Evolutionary conservation across 192 early-diverging fungal species (phyloP), one percentile per base, ranked within the genome.

Genomic region (Dissophora globulifera): DNA sequence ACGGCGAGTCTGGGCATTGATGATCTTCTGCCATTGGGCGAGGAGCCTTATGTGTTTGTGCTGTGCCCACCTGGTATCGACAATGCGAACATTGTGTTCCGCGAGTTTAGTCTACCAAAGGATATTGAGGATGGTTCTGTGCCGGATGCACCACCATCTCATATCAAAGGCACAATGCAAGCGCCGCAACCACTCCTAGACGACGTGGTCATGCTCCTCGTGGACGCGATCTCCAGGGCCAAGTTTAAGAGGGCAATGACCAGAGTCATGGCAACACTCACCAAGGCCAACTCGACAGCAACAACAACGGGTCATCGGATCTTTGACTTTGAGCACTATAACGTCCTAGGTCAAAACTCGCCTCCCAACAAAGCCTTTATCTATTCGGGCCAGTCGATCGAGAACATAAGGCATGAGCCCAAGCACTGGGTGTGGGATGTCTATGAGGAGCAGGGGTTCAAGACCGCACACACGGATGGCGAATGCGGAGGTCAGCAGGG

Each of bases 331-430:
- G 57, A 69, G 8, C 76, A 69, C 20, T 69, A 64, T 41, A 79
- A 79, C 29, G 67, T 69, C 22, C 66, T 79, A 1, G 76, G 76
- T 13, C 61, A 65, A 19, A 79, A 79, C 35, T 79, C 76, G 12
- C 78, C 68, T 12, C 78, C 78, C 2, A 79, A 79, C 59, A 79
- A 79, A 33, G 78, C 78, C 13, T 79, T 49, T 41, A 70, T 71
- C 26, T 79, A 79, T 45, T 79, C 78, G 3, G 78, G 78, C 33
- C 78, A 79, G 57, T 79, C 78, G 4, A 56, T 71, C 23, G 78
- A 79, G 51, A 61, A 71, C 42, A 62, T 67, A 13, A 67, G 45
- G 3, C 26, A 56, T 15, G 64, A 64, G 15, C 57, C 62, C 1
- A 66, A 71, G 29, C 62, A 79, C 41, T 79, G 78, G 78, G 7